phyloP scores from a whole-genome alignment of 768 basidiomycete genomes.

The Hysterangium stoloniferum region DNA sequence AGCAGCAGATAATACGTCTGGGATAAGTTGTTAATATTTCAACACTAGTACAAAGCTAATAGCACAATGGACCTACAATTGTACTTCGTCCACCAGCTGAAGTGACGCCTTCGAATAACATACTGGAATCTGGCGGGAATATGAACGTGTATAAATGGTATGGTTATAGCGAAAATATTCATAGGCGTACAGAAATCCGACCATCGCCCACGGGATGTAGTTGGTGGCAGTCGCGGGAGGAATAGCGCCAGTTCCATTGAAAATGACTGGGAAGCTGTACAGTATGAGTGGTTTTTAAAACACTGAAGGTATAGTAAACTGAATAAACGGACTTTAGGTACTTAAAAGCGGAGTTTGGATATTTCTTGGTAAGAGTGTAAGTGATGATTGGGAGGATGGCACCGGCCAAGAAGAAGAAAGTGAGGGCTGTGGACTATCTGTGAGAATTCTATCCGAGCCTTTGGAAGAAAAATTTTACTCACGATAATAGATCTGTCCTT shows the following conservation, averaged over 20 bases:
- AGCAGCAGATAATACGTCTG: conserved; percentile 25
- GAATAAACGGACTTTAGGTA: conserved; percentile 10
- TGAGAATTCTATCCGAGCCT: too few relatives aligned
- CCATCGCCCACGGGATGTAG: conserved; percentile 66
- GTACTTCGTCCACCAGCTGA: conserved; percentile 72
- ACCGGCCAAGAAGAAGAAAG: conserved; percentile 29
- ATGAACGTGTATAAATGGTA: conserved; percentile 42
- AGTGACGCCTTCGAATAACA: conserved; percentile 55
- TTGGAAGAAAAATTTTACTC: too few relatives aligned
- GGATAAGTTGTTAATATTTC: background rate
- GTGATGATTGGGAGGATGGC: conserved; percentile 31
- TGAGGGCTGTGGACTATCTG: conserved; percentile 14
- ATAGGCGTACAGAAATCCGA: conserved; percentile 24
- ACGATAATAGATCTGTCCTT: conserved; percentile 47
- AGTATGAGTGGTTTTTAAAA: conserved; percentile 18
- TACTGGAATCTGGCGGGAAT: conserved; percentile 76
- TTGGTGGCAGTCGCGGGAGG: conserved; percentile 84
- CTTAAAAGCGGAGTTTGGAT: conserved; percentile 19
- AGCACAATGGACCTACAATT: conserved; percentile 44
- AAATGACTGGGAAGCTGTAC: too few relatives aligned
- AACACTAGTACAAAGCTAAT: background rate
- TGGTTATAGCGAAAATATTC: background rate
- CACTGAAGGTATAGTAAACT: background rate
- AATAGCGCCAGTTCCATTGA: conserved; percentile 52
- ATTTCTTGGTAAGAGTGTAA: conserved; percentile 25